Evolutionary conservation across 1,139 yeast species (phyloP), one percentile per base, ranked within the genome.

Genomic region (Diutina catenulata): DNA sequence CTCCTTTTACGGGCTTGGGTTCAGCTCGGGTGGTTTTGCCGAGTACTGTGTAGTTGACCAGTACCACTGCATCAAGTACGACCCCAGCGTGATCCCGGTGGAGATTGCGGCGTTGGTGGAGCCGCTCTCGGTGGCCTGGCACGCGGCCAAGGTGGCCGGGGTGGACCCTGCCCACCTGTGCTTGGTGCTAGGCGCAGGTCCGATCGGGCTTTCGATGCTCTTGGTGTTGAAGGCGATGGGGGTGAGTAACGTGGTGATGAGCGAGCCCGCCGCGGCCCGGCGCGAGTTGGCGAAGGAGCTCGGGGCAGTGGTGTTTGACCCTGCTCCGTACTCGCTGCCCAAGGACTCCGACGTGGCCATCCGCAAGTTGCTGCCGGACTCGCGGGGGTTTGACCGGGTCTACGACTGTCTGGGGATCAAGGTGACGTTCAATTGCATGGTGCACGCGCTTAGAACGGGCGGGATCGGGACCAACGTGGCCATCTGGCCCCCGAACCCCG

Each of bases 381-480:
- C 70, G 14, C 65, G 62, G 45, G 84, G 83, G 2, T 77, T 70
- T 47, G 68, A 72, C 40, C 68, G 66, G 33, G 58, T 76, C 0
- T 77, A 66, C 51, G 84, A 78, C 53, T 74, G 81, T 51, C 72
- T 80, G 0, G 84, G 84, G 23, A 55, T 72, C 20, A 73, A 69
- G 36, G 63, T 62, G 3, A 76, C 83, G 3, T 70, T 73, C 46
- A 60, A 63, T 26, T 59, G 77, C 2, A 64, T 76, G 3, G 52
- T 77, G 20, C 64, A 63, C 37, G 68, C 76, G 15, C 53, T 76
- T 27, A 64, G 71, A 36, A 69, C 76, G n/a, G 67, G 71, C 39
- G 86, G 84, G 36, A 60, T 62, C 11, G 80, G 80, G 4, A 75
- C 77, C 37, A 77, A 77, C 49, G 68, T 77, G 28, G 84, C 84